These are phyloP conservation scores for Trifolium dubium DNA, from an alignment of 306 rosid species.

Conservation along the genomic window DNA sequence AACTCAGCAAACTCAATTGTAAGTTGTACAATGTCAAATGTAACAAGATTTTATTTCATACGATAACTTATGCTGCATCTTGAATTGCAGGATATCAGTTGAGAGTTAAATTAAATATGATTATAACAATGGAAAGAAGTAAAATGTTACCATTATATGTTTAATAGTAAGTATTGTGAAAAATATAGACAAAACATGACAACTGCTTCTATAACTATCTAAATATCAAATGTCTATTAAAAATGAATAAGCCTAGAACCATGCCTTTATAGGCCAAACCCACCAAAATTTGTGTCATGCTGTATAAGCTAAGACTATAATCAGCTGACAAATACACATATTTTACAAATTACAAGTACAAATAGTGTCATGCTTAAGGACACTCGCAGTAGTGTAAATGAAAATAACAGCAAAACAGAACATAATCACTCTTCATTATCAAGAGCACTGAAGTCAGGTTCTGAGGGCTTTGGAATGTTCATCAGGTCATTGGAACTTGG, in stretches of 20 bases:
- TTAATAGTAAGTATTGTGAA: not conserved
- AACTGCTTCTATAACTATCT: conserved; percentile 13
- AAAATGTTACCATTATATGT: not conserved
- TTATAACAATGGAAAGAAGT: not conserved
- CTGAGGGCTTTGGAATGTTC: conserved; percentile 69
- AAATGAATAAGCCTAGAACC: conserved; percentile 2
- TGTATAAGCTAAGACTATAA: not conserved
- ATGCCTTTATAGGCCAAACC: not conserved
- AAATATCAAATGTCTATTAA: conserved; percentile 1
- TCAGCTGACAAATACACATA: not conserved
- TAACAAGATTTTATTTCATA: not conserved
- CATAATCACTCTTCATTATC: conserved; percentile 28
- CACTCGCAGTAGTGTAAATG: not conserved
- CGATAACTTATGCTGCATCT: not conserved
- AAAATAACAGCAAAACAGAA: not conserved
- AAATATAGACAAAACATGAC: not conserved
- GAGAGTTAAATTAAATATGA: not conserved
- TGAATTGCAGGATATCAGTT: not conserved
- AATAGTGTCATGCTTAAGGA: not conserved
- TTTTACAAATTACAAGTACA: conserved; percentile 13
- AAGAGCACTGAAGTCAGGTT: conserved; percentile 72
- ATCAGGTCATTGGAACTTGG: conserved; percentile 39
- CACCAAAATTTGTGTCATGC: conserved; percentile 6
- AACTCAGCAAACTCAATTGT: conserved; percentile 25
- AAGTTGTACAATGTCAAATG: conserved; percentile 22